These are phyloP conservation scores for Cystofilobasidium ferigula DNA, from an alignment of 768 basidiomycete species.

Conservation along the genomic window DNA sequence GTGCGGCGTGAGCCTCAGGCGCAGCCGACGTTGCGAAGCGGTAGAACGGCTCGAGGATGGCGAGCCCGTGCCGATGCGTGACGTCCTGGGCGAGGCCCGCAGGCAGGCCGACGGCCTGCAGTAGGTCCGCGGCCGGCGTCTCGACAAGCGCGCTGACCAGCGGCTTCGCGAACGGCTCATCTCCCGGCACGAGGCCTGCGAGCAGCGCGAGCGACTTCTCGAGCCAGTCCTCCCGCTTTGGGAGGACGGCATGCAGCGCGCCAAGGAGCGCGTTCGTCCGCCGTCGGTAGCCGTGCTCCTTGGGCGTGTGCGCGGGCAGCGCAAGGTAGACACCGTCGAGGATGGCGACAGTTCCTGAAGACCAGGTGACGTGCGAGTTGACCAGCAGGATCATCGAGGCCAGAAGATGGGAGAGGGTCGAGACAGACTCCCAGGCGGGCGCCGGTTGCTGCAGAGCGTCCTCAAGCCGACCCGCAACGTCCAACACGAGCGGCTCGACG, in stretches of 20 bases:
- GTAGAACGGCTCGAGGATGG: slow-evolving; percentile 37
- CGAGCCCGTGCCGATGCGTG: slow-evolving; percentile 32
- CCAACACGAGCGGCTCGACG: not conserved
- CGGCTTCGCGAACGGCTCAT: slow-evolving; percentile 51
- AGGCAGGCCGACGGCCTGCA: not conserved
- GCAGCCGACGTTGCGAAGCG: slow-evolving; percentile 41
- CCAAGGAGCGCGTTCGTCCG: slow-evolving; percentile 50
- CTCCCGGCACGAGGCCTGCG: slow-evolving; percentile 54
- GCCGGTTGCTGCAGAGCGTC: not conserved
- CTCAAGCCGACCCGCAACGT: not conserved
- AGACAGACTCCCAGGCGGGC: not conserved
- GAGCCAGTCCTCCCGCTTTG: slow-evolving; percentile 50
- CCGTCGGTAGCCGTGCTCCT: slow-evolving; percentile 39
- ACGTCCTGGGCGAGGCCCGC: not conserved
- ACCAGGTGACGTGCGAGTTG: not conserved
- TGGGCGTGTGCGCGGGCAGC: not conserved
- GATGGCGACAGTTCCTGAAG: too few relatives aligned
- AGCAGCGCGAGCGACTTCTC: slow-evolving; percentile 55
- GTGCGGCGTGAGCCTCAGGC: slow-evolving; percentile 44
- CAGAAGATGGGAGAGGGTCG: not conserved
- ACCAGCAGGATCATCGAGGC: not conserved
- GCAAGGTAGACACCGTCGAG: not conserved
- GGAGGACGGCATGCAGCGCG: slow-evolving; percentile 50
- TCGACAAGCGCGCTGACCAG: slow-evolving; percentile 38
- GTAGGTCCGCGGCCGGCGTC: not conserved